Conservation (phyloP, 2,329 filamentous ascomycete genomes). For the Penicillium rolfsii region DNA sequence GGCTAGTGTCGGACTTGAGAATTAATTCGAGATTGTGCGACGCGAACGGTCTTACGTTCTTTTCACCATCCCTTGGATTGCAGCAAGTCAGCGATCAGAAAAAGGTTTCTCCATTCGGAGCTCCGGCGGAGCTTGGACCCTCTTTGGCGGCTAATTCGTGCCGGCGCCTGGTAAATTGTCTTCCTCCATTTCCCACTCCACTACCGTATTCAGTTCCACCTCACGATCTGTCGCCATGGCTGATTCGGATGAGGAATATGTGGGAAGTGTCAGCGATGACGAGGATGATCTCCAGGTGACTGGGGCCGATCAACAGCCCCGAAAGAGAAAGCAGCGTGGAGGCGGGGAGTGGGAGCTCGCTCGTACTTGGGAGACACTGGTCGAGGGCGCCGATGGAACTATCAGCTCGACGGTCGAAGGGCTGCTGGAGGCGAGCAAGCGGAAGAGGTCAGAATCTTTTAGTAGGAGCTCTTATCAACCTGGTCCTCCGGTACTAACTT, state of each 20-base stretch:
- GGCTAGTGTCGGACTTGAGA: slow-evolving; percentile 28
- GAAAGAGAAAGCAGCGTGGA: slow-evolving; percentile 45
- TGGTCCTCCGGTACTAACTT: slow-evolving; percentile 21
- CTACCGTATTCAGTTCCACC: slow-evolving; percentile 24
- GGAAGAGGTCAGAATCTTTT: slow-evolving; percentile 59
- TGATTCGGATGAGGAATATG: slow-evolving; percentile 57
- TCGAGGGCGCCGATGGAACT: slow-evolving; percentile 78
- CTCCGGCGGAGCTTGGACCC: slow-evolving; percentile 40
- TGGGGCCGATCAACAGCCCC: slow-evolving; percentile 31
- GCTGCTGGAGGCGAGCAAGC: slow-evolving; percentile 78
- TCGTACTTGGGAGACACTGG: slow-evolving; percentile 67
- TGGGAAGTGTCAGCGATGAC: slow-evolving; percentile 54
- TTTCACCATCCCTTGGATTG: slow-evolving; percentile 5
- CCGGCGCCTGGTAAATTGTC: slow-evolving; percentile 11
- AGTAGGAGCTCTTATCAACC: not conserved
- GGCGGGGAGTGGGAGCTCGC: slow-evolving; percentile 53
- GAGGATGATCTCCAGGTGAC: slow-evolving; percentile 40
- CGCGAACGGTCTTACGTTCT: not conserved
- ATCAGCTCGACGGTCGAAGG: slow-evolving; percentile 73
- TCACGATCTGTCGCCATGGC: slow-evolving; percentile 38
- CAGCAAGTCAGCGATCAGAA: slow-evolving; percentile 2
- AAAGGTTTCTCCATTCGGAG: slow-evolving; percentile 21
- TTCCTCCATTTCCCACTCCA: slow-evolving; percentile 6
- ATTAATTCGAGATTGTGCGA: not conserved
- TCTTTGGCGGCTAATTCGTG: slow-evolving; percentile 13